These are phyloP conservation scores for Acanthamoeba comandoni DNA, from an alignment of 208 protist species.

Conservation along the genomic window DNA sequence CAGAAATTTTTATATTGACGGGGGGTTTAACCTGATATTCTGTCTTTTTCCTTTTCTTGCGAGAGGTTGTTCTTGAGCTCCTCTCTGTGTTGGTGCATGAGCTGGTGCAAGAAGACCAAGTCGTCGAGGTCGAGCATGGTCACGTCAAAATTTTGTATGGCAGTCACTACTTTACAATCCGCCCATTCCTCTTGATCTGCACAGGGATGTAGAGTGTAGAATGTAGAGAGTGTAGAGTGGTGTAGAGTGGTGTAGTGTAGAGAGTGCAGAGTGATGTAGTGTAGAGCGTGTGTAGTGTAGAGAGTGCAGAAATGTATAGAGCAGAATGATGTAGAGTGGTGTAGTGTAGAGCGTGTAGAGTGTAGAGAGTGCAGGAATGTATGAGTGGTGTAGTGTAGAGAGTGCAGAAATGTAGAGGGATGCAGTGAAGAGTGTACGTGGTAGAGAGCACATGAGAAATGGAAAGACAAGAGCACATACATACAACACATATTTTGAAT, in stretches of 20 bases:
- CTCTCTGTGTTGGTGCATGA: neutral
- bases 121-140: slow-evolving; percentile 52
- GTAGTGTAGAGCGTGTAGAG: neutral
- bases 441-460: no score
- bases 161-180: slow-evolving; percentile 3
- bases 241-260: no score
- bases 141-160: slow-evolving; percentile 9
- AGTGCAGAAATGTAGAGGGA: no score
- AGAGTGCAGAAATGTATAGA: no score
- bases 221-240: no score
- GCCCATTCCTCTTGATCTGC: slow-evolving; percentile 40
- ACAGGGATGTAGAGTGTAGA: no score
- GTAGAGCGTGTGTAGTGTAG: no score
- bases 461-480: no score
- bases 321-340: no score
- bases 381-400: neutral
- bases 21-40: slow-evolving; percentile 19
- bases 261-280: no score
- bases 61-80: neutral
- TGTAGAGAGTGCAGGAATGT: neutral
- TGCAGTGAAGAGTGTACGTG: neutral
- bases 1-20: no score
- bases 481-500: no score
- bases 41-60: neutral
- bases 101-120: slow-evolving; percentile 16